Conservation (phyloP, 2,329 filamentous ascomycete genomes). For the Apiospora saccharicola region DNA sequence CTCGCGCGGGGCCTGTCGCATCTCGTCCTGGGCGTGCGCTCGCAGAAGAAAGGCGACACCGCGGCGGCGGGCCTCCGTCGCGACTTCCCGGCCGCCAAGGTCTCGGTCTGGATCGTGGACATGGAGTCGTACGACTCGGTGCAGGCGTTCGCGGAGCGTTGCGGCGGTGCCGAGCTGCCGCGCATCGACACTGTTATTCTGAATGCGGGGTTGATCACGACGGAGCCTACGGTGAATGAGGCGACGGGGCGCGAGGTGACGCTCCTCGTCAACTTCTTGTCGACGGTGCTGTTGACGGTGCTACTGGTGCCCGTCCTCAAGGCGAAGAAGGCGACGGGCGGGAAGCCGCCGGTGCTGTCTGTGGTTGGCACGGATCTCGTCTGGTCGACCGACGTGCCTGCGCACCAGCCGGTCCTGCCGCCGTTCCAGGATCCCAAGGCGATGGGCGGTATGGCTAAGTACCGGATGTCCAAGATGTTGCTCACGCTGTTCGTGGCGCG, state of each 20-base stretch:
- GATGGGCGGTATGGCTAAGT: neutral
- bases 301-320: slow-evolving; percentile 31
- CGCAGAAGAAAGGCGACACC: slow-evolving; percentile 40
- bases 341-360: slow-evolving; percentile 25
- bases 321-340: slow-evolving; percentile 23
- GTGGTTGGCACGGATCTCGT: slow-evolving; percentile 30
- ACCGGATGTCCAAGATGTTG: slow-evolving; percentile 20
- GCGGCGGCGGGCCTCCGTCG: slow-evolving; percentile 40
- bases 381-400: slow-evolving; percentile 15
- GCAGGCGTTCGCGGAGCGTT: slow-evolving; percentile 41
- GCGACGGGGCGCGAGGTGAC: slow-evolving; percentile 30
- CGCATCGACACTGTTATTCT: slow-evolving; percentile 36
- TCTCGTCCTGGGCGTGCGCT: slow-evolving; percentile 48
- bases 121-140: slow-evolving; percentile 47
- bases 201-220: slow-evolving; percentile 36
- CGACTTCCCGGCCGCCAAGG: slow-evolving; percentile 36
- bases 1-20: slow-evolving; percentile 40
- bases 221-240: neutral
- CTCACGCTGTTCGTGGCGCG: slow-evolving; percentile 16
- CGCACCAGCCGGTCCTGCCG: neutral
- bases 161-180: slow-evolving; percentile 35
- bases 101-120: slow-evolving; percentile 50
- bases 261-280: slow-evolving; percentile 35
- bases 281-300: slow-evolving; percentile 31
- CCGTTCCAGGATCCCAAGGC: slow-evolving; percentile 17